Evolutionary conservation across 768 basidiomycete genomes (phyloP).

Genomic region (Rhodotorula diobovata): DNA sequence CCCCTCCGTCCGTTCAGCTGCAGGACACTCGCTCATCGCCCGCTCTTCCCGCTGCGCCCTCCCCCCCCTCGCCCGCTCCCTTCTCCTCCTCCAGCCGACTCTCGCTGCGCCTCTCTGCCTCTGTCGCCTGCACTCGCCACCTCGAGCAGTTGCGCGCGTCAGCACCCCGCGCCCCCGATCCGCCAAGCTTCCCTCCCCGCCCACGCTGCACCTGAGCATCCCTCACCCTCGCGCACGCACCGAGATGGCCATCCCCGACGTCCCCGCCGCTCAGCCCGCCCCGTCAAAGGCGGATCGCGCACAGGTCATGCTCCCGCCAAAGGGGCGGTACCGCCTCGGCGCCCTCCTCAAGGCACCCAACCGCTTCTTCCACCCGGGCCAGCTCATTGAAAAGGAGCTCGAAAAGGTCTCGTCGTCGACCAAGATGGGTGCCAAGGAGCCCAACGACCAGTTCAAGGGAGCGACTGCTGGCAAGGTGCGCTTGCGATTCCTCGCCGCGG

Average conservation of each 20-base stretch:
- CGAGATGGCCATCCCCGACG: slow-evolving; percentile 3
- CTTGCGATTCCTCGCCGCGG: too few species aligned
- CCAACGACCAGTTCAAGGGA: slow-evolving; percentile 7
- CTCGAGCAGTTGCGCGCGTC: not conserved
- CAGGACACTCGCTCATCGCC: too few species aligned
- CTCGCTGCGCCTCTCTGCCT: not conserved
- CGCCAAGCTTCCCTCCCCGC: not conserved
- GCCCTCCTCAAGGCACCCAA: slow-evolving; percentile 7
- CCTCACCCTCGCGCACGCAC: not conserved
- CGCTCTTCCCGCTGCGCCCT: too few species aligned
- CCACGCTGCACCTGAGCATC: not conserved
- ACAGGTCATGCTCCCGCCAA: not conserved
- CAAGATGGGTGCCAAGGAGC: not conserved
- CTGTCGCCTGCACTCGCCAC: not conserved
- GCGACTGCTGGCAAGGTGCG: slow-evolving; percentile 19
- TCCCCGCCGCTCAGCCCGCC: not conserved
- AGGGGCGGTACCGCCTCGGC: slow-evolving; percentile 19
- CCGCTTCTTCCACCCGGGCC: slow-evolving; percentile 16
- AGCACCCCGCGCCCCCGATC: not conserved
- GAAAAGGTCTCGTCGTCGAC: not conserved
- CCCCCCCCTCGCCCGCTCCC: too few species aligned
- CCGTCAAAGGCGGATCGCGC: not conserved
- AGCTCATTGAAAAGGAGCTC: slow-evolving; percentile 17
- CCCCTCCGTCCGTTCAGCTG: too few species aligned
- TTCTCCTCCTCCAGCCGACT: too few species aligned